Percentiles rank a stretch among this genome's conserved stretches.
phyloP scores from a whole-genome alignment of 495 filamentous ascomycete species.

The Neurospora hispaniola region DNA sequence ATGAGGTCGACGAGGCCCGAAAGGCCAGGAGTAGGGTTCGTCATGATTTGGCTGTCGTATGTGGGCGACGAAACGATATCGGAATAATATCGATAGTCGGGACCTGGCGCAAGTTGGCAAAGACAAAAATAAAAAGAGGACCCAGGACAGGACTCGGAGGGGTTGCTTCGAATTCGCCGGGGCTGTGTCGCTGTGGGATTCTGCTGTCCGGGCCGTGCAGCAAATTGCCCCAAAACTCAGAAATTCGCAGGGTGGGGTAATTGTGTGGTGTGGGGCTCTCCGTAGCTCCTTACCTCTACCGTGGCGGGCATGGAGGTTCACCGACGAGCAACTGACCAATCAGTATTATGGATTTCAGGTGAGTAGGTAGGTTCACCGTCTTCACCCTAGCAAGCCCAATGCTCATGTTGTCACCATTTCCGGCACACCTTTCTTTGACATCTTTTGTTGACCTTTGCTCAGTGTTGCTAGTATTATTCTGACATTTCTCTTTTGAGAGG shows the following conservation, averaged over 20 bases:
- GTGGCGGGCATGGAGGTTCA: not conserved
- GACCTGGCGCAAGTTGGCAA: not conserved
- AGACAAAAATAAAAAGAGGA: not conserved
- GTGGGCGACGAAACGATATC: not conserved
- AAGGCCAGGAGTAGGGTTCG: slow-evolving; percentile 13
- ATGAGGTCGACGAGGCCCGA: slow-evolving; percentile 44
- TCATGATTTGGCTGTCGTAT: slow-evolving; percentile 13
- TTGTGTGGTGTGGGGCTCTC: slow-evolving; percentile 14
- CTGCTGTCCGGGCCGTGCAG: not conserved
- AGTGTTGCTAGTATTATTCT: not conserved
- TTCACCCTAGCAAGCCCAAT: not conserved
- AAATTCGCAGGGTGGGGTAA: slow-evolving; percentile 19
- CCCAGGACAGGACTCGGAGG: not conserved
- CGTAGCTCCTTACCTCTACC: not conserved
- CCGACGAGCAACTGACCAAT: not conserved
- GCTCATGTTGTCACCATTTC: not conserved
- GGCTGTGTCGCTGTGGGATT: not conserved
- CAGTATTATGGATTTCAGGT: not conserved
- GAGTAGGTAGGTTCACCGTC: not conserved
- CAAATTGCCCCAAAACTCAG: slow-evolving; percentile 11
- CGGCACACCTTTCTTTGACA: not conserved
- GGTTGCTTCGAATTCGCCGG: not conserved
- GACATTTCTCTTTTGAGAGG: not conserved
- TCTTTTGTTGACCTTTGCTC: not conserved
- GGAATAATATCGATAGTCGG: slow-evolving; percentile 1